Evolutionary conservation across 2,329 filamentous ascomycete genomes (phyloP), one percentile per base, ranked within the genome.

Genomic region (Fusarium chuoi): DNA sequence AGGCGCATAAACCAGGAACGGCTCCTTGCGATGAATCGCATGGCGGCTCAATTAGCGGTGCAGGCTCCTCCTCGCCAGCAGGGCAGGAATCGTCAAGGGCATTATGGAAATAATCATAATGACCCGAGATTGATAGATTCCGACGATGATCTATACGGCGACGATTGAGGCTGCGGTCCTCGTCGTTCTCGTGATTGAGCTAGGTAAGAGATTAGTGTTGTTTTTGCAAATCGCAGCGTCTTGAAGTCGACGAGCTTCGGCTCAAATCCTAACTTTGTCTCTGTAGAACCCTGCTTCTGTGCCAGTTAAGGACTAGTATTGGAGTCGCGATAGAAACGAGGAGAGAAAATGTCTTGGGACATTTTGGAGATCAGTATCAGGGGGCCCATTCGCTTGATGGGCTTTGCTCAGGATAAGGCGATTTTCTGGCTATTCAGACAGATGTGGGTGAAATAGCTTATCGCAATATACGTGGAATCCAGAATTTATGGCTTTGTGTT

Each of bases 11-110:
- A 55, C 22, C 36, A 55, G 22, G 22, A 42, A 1, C 36, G 51
- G 12, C 36, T 55, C 15, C 51, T 55, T 42, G 51, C 24, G 51
- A 55, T 55, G 51, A 55, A 55, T 42, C 51, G 51, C 4, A 26
- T 28, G 28, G 24, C 26, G 4, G 36, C 51, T 55, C 35, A 15
- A 3, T 6, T 41, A 15, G 51, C 51, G 5, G 35, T 9, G n/a
- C n/a, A 20, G n/a, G 13, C 8, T 22, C n/a, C 18, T 36, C 33
- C 18, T 14, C 33, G 49, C 13, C 49, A 52, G 9, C 49, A 52
- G 18, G 49, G 30, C 17, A 36, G 30, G 30, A 35, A 52, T 36
- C 30, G n/a, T 2, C n/a, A 24, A 26, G 33, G 18, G 10, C 18
- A 15, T 24, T 10, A 35, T 49, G 28, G 28, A 9, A 7, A 9